Evolutionary conservation across 345 rosid genomes (phyloP), one percentile per base, ranked within the genome.

Genomic region (Capsella bursapastoris): DNA sequence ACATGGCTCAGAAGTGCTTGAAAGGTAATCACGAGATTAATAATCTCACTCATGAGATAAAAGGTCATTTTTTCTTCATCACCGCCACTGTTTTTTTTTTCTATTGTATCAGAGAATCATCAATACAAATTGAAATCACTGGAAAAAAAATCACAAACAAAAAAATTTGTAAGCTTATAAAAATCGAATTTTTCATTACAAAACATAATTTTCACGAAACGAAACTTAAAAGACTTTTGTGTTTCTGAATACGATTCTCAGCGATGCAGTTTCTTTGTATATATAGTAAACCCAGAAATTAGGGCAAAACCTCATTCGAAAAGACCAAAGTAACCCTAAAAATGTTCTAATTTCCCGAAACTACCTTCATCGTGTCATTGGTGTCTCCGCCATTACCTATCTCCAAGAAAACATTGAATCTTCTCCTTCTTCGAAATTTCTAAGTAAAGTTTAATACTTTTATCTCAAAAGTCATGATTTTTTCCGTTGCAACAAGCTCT

Each of bases 1-100:
- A 9, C 0, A 38, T 66, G 62, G 79, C 79, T 75, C 79, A 67
- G 79, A 75, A 75, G 79, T 75, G 79, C 79, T 75, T 75, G 79
- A 75, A 75, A 67, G 66, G 68, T 75, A 75, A 75, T 75, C 79
- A 75, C 4, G 79, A 75, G 73, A 75, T 58, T 41, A 15, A 59
- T 8, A 38, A 75, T 67, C 73, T 67, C 78, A 58, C 0, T 75
- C 79, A 75, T 59, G 73, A 59, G 79, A 75, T 75, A 75, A 75
- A 75, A 75, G 79, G 79, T 75, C 79, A 67, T 67, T 67, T 49
- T 65, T 67, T 67, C 73, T 13, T 75, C 79, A 29, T 75, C 79
- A 67, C 18, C 12, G 68, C 79, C 79, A 67, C 40, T 45, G 13
- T 3, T 16, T 1, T 29, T 15, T 5, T 3, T 13, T 0, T 4